Evolutionary conservation across 2,329 filamentous ascomycete genomes (phyloP).

Genomic region (Kalaharituber pfeilii): DNA sequence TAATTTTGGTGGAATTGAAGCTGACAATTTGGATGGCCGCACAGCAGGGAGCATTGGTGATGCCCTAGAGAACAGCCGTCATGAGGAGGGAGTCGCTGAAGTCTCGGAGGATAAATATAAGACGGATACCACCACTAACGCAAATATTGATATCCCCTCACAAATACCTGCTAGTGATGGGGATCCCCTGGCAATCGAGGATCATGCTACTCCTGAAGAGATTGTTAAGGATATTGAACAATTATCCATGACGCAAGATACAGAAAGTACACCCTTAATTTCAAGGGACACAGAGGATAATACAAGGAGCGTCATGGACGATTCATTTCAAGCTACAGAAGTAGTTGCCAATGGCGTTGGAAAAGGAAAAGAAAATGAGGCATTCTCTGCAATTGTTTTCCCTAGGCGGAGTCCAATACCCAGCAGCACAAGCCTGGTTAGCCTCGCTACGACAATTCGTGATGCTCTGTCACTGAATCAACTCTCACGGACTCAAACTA

Average conservation of each 20-base stretch:
- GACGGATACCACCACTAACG: background rate
- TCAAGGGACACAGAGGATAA: background rate
- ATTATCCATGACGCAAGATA: background rate
- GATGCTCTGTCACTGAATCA: conserved; percentile 13
- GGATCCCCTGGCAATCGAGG: background rate
- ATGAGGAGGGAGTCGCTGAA: background rate
- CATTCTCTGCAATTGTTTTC: conserved; percentile 4
- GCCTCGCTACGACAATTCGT: conserved; percentile 13
- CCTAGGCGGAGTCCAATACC: conserved; percentile 4
- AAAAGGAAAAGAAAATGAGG: background rate
- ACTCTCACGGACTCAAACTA: conserved; percentile 14
- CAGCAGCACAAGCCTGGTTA: conserved; percentile 14
- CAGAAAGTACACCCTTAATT: background rate
- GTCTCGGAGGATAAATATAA: background rate
- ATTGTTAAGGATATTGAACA: background rate
- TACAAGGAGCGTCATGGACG: background rate
- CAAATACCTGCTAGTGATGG: background rate
- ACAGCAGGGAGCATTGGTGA: background rate
- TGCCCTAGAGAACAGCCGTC: no score
- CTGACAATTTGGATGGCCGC: background rate
- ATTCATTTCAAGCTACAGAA: background rate
- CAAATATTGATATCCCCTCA: background rate
- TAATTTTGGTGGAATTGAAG: no score
- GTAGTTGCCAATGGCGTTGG: background rate
- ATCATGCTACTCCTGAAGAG: background rate